These are phyloP conservation scores for Hortaea werneckii DNA, from an alignment of 2,329 filamentous ascomycete genomes.

Conservation along the genomic window DNA sequence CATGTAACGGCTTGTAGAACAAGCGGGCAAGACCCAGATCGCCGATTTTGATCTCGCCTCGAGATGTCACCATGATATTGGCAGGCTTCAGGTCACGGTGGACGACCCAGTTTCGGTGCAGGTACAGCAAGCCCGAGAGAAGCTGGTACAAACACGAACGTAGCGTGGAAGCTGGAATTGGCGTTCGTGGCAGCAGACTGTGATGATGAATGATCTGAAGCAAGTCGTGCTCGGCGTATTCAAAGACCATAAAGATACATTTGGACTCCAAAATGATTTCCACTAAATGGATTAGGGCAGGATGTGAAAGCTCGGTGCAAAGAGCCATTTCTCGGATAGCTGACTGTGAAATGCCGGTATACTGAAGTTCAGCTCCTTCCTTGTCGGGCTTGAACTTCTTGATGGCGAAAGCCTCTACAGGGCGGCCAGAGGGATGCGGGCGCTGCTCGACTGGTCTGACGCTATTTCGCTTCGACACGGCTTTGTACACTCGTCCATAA, in stretches of 20 bases:
- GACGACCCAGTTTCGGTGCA: constrained; percentile 93
- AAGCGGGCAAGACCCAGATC: constrained; percentile 85
- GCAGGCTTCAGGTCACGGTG: constrained; percentile 95
- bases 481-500: constrained; percentile 97
- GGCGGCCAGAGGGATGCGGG: constrained; percentile 22
- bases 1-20: constrained; percentile 88
- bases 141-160: constrained; percentile 95
- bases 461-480: constrained; percentile 72
- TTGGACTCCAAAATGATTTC: constrained; percentile 98
- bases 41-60: constrained; percentile 85
- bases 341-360: constrained; percentile 95
- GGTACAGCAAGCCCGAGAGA: constrained; percentile 85
- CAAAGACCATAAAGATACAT: constrained; percentile 99
- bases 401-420: constrained; percentile 79
- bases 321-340: constrained; percentile 96
- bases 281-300: constrained; percentile 79
- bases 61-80: constrained; percentile 95
- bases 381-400: constrained; percentile 99
- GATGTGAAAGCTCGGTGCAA: constrained; percentile 80
- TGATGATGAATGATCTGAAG: constrained; percentile 98
- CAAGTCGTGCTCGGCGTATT: constrained; percentile 95
- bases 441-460: constrained; percentile 23
- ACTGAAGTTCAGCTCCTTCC: constrained; percentile 81
- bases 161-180: constrained; percentile 79
- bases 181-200: constrained; percentile 75